Evolutionary conservation across 208 protist species (phyloP), one percentile per base, ranked within the genome.

Genomic region (Acanthamoeba healyi): DNA sequence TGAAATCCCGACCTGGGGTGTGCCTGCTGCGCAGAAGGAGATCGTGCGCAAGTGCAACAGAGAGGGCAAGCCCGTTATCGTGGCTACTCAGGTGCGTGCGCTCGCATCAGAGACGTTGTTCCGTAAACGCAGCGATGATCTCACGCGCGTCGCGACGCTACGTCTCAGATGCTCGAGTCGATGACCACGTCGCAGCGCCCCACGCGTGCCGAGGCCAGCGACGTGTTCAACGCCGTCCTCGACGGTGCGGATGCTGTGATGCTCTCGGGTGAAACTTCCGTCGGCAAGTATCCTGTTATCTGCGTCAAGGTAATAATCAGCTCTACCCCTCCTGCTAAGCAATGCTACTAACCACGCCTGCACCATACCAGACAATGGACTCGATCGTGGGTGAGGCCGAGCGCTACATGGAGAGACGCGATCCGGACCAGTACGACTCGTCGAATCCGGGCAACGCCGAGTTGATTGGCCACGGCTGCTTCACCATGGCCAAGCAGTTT

Each of bases 191-290:
- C 99, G 95, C 99, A 99, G 44, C 97, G 99, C 72, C 99, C 99
- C 34, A 99, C 99, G 24, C 98, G 99, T 58, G 99, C 99, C 44
- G 99, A 99, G 97, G 98, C 99, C 34, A 98, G 98, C 9, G 92
- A 98, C 88, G 99, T 99, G n/a, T 98, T 98, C 61, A 99, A 99
- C 96, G 99, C 99, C 34, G 98, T 99, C 29, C 98, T 99, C 65
- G 99, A 99, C 96, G 99, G 99, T 61, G 98, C 99, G 12, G 99
- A 99, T 97, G 98, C 98, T 96, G 99, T 99, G 42, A 99, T 99
- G 99, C 98, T 99, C 19, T 94, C 90, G 19, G 99, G 99, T 89
- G 99, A 99, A 96, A 99, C 99, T 65, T 99, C 99, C 12, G 99
- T 99, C 94, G 96, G 99, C 46, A 96, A 98, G 51, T 99, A 99